These are phyloP conservation scores for Sherardia arvensis DNA, from an alignment of 257 asterid genomes.

Conservation along the genomic window DNA sequence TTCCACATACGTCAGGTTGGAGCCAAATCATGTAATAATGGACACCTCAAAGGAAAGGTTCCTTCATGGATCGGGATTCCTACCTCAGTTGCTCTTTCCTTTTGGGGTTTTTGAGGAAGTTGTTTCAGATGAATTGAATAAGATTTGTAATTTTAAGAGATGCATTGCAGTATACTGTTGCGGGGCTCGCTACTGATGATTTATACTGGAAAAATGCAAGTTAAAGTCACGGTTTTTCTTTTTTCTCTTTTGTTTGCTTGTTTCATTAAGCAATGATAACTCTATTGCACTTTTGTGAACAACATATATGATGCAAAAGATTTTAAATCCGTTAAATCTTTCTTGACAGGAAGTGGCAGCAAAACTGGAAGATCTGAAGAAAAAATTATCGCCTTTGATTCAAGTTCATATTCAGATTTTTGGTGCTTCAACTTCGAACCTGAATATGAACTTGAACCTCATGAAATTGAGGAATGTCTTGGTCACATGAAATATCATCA, in stretches of 20 bases:
- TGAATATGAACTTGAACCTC: too few species aligned
- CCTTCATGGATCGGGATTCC: slow-evolving; percentile 95
- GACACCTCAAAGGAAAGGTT: slow-evolving; percentile 71
- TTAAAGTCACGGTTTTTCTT: background rate
- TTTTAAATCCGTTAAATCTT: background rate
- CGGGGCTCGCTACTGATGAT: background rate
- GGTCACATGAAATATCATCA: slow-evolving; percentile 8
- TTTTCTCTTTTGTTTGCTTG: background rate
- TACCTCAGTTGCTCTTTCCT: slow-evolving; percentile 94
- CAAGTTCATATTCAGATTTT: too few species aligned
- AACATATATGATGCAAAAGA: background rate
- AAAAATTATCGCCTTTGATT: too few species aligned
- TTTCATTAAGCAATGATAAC: background rate
- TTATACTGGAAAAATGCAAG: background rate
- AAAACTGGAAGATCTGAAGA: slow-evolving; percentile 46
- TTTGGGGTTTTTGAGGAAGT: slow-evolving; percentile 90
- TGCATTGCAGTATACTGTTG: slow-evolving; percentile 10
- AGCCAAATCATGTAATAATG: slow-evolving; percentile 98
- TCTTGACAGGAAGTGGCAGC: slow-evolving; percentile 61
- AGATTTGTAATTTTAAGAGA: slow-evolving; percentile 39
- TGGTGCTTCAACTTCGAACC: too few species aligned
- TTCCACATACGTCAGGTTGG: slow-evolving; percentile 59
- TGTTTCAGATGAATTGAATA: slow-evolving; percentile 59
- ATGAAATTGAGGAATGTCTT: slow-evolving; percentile 19
- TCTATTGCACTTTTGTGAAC: background rate